A percentile compares a stretch with the other conserved stretches of the same genome.
These are phyloP conservation scores for Eucalyptus sideroxylon DNA, from an alignment of 345 rosid species.

Conservation along the genomic window DNA sequence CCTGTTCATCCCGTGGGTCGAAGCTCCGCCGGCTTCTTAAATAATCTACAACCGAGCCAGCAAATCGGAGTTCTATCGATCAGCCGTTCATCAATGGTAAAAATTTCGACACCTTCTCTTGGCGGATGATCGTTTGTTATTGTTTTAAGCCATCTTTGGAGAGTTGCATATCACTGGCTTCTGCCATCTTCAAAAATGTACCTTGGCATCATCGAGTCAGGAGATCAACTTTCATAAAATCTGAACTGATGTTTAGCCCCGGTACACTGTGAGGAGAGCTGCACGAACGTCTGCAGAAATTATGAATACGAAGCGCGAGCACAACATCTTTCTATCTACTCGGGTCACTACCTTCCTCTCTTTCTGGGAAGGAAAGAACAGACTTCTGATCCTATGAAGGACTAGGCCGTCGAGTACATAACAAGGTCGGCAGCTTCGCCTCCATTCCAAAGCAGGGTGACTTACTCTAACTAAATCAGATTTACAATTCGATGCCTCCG, in stretches of 20 bases:
- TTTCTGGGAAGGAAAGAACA: background rate
- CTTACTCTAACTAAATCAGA: background rate
- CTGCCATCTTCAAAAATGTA: background rate
- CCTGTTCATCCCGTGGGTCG: background rate
- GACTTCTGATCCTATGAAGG: background rate
- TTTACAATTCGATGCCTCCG: background rate
- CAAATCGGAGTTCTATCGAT: background rate
- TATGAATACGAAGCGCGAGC: background rate
- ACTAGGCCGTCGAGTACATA: background rate
- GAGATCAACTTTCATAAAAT: background rate
- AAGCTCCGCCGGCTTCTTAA: background rate
- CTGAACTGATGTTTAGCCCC: background rate
- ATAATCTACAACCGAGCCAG: background rate
- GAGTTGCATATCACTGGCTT: background rate
- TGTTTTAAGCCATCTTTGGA: background rate
- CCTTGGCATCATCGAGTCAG: background rate
- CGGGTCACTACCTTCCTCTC: background rate
- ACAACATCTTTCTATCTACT: background rate
- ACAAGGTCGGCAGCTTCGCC: background rate
- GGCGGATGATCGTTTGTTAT: background rate
- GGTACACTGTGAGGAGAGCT: background rate
- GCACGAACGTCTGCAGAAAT: background rate
- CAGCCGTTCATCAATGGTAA: background rate
- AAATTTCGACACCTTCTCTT: background rate
- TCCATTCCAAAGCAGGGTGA: background rate